Conservation (phyloP, 23 red algal genomes). For the Cyanidiococcus yangmingshanensis region DNA sequence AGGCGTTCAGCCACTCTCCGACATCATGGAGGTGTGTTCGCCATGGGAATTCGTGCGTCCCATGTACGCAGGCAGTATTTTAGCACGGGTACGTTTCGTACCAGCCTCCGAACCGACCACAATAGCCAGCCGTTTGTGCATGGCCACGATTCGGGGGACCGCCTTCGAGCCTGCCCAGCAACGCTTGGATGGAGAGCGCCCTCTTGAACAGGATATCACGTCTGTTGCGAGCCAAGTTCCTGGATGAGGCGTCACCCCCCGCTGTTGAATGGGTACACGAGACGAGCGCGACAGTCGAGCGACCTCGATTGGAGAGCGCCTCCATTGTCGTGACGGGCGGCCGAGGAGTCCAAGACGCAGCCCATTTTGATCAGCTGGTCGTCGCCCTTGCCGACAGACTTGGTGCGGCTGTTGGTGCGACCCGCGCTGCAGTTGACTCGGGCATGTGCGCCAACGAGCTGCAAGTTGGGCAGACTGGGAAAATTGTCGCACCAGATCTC, state of each 20-base stretch:
- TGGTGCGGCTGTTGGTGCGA: constrained; percentile 78
- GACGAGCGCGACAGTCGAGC: constrained; percentile 20
- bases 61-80: constrained; percentile 84
- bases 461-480: constrained; percentile 96
- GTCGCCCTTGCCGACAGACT: constrained; percentile 59
- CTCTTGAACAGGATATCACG: neutral
- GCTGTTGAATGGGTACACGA: constrained; percentile 39
- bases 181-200: neutral
- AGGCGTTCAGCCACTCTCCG: constrained; percentile 50
- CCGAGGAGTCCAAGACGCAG: constrained; percentile 61
- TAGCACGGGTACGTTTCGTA: constrained; percentile 25
- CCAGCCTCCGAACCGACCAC: neutral
- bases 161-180: neutral
- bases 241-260: neutral
- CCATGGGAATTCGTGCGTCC: constrained; percentile 61
- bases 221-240: neutral
- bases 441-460: constrained; percentile 87
- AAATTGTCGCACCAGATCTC: constrained; percentile 82
- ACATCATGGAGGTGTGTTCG: constrained; percentile 54
- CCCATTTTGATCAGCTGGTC: constrained; percentile 63
- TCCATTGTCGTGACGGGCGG: constrained; percentile 74
- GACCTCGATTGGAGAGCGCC: constrained; percentile 62
- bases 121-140: neutral
- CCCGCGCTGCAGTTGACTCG: constrained; percentile 80
- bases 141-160: neutral